These are phyloP conservation scores for Penicillium sp. DNA, from an alignment of 2,329 filamentous ascomycete genomes.

Conservation along the genomic window DNA sequence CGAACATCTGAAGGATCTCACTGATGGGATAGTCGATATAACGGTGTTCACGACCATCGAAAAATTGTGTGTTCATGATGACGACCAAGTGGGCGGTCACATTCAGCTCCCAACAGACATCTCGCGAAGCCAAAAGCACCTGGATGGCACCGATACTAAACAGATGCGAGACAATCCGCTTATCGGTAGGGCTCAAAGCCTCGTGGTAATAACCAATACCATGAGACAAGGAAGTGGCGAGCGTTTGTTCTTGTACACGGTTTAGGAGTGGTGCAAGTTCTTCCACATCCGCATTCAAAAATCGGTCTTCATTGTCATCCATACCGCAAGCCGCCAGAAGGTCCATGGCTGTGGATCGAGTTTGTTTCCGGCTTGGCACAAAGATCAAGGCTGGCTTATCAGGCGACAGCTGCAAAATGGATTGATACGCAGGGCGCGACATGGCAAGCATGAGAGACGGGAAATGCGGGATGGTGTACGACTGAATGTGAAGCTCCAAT, in stretches of 20 bases:
- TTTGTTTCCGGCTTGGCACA: conserved; percentile 89
- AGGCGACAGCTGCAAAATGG: conserved; percentile 79
- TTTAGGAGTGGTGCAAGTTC: conserved; percentile 77
- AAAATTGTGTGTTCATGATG: conserved; percentile 97
- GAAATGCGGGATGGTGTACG: conserved; percentile 92
- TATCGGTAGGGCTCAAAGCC: conserved; percentile 80
- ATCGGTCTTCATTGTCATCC: conserved; percentile 88
- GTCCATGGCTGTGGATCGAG: conserved; percentile 78
- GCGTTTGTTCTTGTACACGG: conserved; percentile 74
- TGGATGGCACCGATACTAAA: conserved; percentile 87
- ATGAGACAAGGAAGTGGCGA: conserved; percentile 84
- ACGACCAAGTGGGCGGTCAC: conserved; percentile 84
- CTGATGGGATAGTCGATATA: conserved; percentile 95
- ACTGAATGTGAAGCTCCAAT: conserved; percentile 89
- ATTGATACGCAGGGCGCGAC: conserved; percentile 87
- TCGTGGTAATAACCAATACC: conserved; percentile 98
- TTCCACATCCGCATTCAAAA: conserved; percentile 75
- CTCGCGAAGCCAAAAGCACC: conserved; percentile 71
- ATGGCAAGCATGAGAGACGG: conserved; percentile 98
- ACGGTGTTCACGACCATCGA: conserved; percentile 90
- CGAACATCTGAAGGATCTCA: conserved; percentile 96
- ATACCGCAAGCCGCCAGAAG: conserved; percentile 79
- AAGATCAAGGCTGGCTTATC: conserved; percentile 89
- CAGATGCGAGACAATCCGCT: conserved; percentile 86
- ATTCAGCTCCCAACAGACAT: conserved; percentile 94